Conservation (phyloP, 371 early-diverging fungal species). For the Mortierella sp. region DNA sequence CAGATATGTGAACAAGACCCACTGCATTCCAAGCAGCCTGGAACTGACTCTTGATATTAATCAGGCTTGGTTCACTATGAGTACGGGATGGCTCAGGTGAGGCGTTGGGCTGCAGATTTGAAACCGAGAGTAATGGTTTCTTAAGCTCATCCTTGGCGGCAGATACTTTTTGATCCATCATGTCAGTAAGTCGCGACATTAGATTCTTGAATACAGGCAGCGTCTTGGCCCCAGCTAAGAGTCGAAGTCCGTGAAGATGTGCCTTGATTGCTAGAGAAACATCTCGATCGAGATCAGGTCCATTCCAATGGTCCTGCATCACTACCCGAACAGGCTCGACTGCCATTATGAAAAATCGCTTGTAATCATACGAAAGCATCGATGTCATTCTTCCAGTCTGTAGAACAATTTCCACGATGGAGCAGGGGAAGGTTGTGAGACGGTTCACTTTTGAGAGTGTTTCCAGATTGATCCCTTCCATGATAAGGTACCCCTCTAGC, state of each 20-base stretch:
- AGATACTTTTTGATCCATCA: slow-evolving; percentile 37
- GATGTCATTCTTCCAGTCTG: slow-evolving; percentile 45
- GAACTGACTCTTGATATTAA: slow-evolving; percentile 7
- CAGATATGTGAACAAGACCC: slow-evolving; percentile 37
- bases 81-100: neutral
- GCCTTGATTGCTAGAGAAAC: slow-evolving; percentile 38
- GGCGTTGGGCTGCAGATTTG: slow-evolving; percentile 23
- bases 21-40: slow-evolving; percentile 38
- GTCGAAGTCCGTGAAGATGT: slow-evolving; percentile 37
- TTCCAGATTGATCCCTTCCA: slow-evolving; percentile 39
- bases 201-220: slow-evolving; percentile 47
- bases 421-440: slow-evolving; percentile 44
- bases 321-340: slow-evolving; percentile 40
- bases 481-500: slow-evolving; percentile 48
- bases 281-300: slow-evolving; percentile 42
- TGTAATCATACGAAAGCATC: slow-evolving; percentile 55
- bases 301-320: slow-evolving; percentile 52
- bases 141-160: slow-evolving; percentile 43
- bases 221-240: slow-evolving; percentile 52
- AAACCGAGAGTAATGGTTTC: slow-evolving; percentile 26
- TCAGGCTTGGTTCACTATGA: neutral
- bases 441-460: slow-evolving; percentile 40
- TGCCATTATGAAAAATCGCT: slow-evolving; percentile 37
- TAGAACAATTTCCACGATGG: slow-evolving; percentile 40
- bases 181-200: slow-evolving; percentile 22